Evolutionary conservation across 495 filamentous ascomycete genomes (phyloP).

Genomic region (Cairneyella variabilis): DNA sequence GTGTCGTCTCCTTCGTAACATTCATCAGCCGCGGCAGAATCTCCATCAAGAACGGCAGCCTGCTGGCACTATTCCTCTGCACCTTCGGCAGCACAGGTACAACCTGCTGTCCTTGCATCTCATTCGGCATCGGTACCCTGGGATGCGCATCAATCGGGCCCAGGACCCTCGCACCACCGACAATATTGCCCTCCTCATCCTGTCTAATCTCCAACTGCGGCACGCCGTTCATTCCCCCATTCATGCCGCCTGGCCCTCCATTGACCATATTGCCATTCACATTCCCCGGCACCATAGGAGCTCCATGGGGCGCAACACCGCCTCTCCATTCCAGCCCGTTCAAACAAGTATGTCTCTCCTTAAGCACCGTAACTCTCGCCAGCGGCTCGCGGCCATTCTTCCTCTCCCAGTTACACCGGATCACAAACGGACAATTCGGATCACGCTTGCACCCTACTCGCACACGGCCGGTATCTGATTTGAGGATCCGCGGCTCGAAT

Average conservation of each 20-base stretch:
- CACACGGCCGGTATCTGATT: slow-evolving; percentile 35
- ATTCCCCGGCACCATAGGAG: not conserved
- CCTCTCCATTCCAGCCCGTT: slow-evolving; percentile 22
- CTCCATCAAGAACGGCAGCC: slow-evolving; percentile 28
- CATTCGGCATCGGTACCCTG: slow-evolving; percentile 1
- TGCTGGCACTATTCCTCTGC: slow-evolving; percentile 24
- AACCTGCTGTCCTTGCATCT: not conserved
- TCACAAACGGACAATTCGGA: slow-evolving; percentile 35
- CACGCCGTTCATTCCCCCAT: not conserved
- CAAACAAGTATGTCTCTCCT: slow-evolving; percentile 33
- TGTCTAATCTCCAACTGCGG: slow-evolving; percentile 24
- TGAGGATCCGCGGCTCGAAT: slow-evolving; percentile 38
- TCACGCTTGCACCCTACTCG: slow-evolving; percentile 35
- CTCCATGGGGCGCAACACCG: not conserved
- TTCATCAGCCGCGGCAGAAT: slow-evolving; percentile 25
- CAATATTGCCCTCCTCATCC: slow-evolving; percentile 27
- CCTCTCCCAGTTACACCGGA: slow-evolving; percentile 35
- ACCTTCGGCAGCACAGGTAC: slow-evolving; percentile 25
- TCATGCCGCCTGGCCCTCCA: not conserved
- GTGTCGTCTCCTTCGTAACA: slow-evolving; percentile 25
- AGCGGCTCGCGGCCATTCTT: slow-evolving; percentile 28
- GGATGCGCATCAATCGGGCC: slow-evolving; percentile 16
- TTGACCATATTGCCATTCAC: not conserved
- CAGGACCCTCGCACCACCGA: slow-evolving; percentile 24
- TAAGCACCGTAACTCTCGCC: slow-evolving; percentile 34